These are phyloP conservation scores for Aegilops bicornis DNA, from an alignment of 176 grass and related monocot genomes.

Conservation along the genomic window DNA sequence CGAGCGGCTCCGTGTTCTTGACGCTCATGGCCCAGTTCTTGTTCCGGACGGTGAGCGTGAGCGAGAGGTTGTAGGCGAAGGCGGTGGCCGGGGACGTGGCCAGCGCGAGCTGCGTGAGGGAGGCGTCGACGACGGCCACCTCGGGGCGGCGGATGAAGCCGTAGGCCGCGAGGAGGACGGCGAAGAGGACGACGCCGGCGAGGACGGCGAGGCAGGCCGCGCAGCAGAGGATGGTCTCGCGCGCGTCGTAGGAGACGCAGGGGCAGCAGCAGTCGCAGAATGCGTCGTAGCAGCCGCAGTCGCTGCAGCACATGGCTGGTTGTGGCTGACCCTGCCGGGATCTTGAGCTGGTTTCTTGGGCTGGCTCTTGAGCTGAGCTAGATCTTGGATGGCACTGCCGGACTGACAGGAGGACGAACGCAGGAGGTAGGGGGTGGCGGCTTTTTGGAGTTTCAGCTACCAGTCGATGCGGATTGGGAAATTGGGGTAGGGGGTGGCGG, in stretches of 20 bases:
- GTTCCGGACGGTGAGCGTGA: constrained; percentile 35
- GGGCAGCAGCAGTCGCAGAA: background rate
- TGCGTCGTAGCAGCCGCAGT: background rate
- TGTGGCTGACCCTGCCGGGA: background rate
- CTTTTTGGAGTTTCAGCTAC: too few species aligned
- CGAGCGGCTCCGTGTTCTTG: constrained; percentile 15
- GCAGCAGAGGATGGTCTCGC: background rate
- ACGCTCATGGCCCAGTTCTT: constrained; percentile 25
- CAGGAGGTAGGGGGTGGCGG: too few species aligned
- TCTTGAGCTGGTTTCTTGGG: too few species aligned
- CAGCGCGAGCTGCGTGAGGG: constrained; percentile 39
- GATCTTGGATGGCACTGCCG: too few species aligned
- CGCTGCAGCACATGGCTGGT: constrained; percentile 20
- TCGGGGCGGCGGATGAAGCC: background rate
- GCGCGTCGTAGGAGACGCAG: constrained; percentile 2
- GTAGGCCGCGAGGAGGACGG: background rate
- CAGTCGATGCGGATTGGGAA: too few species aligned
- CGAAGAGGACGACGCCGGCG: background rate
- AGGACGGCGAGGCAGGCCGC: background rate
- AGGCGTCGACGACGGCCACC: constrained; percentile 30
- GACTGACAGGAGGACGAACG: too few species aligned
- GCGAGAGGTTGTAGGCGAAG: constrained; percentile 14
- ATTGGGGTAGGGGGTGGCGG: too few species aligned
- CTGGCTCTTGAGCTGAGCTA: too few species aligned
- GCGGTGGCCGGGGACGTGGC: background rate